phyloP scores from a whole-genome alignment of 2,329 filamentous ascomycete genomes.

The Elsinoe australis region DNA sequence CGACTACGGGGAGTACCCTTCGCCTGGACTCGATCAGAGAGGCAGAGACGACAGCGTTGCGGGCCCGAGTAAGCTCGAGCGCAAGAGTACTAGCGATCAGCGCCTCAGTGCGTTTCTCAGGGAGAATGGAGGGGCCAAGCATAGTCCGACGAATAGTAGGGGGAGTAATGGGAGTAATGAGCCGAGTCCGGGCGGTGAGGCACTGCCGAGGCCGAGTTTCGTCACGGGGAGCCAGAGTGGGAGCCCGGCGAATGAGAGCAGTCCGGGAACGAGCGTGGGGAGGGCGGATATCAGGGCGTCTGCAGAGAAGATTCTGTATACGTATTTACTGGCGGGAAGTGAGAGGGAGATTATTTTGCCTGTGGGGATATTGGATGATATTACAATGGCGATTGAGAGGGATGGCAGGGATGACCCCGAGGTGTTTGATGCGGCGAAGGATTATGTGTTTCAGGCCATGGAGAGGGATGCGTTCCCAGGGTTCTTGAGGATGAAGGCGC shows the following conservation, averaged over 20 bases:
- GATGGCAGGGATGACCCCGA: slow-evolving; percentile 91
- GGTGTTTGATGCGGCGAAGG: slow-evolving; percentile 93
- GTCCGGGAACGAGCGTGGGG: slow-evolving; percentile 74
- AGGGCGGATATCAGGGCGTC: slow-evolving; percentile 84
- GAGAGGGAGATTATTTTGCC: slow-evolving; percentile 94
- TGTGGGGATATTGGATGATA: slow-evolving; percentile 74
- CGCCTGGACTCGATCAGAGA: slow-evolving; percentile 49
- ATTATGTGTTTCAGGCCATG: slow-evolving; percentile 99
- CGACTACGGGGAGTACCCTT: slow-evolving; percentile 44
- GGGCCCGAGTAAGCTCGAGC: slow-evolving; percentile 40
- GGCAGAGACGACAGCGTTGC: slow-evolving; percentile 27
- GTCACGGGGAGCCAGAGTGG: slow-evolving; percentile 45
- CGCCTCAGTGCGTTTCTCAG: slow-evolving; percentile 87
- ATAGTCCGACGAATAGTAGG: slow-evolving; percentile 43
- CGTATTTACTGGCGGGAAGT: slow-evolving; percentile 86
- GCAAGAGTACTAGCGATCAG: slow-evolving; percentile 68
- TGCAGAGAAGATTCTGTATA: slow-evolving; percentile 98
- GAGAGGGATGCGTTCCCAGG: slow-evolving; percentile 98
- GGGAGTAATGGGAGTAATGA: slow-evolving; percentile 48
- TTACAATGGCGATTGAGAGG: slow-evolving; percentile 82
- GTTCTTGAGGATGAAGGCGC: slow-evolving; percentile 86
- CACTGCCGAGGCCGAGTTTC: slow-evolving; percentile 49
- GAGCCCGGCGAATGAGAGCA: slow-evolving; percentile 64
- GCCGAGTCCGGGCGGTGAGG: slow-evolving; percentile 40
- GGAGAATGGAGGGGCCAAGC: slow-evolving; percentile 38